phyloP scores from a whole-genome alignment of 768 basidiomycete species.

The Russula sp. region DNA sequence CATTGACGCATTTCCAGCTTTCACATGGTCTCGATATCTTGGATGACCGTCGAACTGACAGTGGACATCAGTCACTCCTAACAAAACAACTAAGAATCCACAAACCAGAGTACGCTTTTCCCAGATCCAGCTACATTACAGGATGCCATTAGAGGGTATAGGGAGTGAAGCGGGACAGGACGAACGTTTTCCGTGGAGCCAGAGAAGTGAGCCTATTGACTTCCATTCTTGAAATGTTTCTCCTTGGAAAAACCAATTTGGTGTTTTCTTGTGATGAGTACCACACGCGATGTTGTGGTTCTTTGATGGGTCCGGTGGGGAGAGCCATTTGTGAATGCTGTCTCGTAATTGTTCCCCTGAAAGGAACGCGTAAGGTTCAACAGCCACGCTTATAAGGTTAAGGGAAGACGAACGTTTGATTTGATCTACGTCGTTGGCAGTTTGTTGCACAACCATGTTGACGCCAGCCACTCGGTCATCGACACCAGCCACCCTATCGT shows the following conservation, averaged over 20 bases:
- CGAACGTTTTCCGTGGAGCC: neutral
- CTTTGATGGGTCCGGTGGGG: neutral
- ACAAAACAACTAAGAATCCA: neutral
- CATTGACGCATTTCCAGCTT: neutral
- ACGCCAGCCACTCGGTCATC: no score
- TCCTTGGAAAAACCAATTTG: slow-evolving; percentile 1
- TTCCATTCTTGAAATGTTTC: neutral
- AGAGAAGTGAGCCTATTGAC: neutral
- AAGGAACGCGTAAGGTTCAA: neutral
- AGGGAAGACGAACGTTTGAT: neutral
- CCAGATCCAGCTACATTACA: neutral
- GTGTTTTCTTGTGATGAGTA: neutral
- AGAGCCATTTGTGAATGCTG: neutral
- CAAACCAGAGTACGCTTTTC: neutral
- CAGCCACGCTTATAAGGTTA: neutral
- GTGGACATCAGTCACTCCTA: neutral
- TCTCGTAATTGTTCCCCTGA: neutral
- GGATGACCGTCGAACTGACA: neutral
- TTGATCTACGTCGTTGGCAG: neutral
- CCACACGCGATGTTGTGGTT: neutral
- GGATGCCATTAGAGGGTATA: neutral
- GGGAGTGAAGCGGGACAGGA: neutral
- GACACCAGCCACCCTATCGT: no score
- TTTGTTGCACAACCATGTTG: neutral
- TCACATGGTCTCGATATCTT: neutral